Evolutionary conservation across 2,329 filamentous ascomycete species (phyloP).

Genomic region (Aspergillus ochraceoroseus): DNA sequence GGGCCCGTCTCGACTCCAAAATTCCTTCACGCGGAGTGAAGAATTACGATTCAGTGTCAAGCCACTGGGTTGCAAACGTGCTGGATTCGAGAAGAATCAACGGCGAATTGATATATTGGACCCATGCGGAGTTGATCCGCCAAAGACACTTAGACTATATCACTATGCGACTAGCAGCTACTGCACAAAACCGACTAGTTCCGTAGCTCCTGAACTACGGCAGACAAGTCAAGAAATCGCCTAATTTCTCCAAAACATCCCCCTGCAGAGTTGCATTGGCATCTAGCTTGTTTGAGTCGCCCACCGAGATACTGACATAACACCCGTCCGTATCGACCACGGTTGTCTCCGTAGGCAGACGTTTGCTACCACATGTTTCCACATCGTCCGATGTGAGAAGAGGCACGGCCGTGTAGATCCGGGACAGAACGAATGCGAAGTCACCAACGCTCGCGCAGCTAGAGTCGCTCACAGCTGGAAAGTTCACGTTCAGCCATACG

Average conservation of each 20-base stretch:
- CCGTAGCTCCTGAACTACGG: too few species aligned
- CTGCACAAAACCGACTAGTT: too few species aligned
- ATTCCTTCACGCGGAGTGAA: too few species aligned
- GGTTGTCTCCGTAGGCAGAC: slow-evolving; percentile 56
- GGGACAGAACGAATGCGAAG: slow-evolving; percentile 61
- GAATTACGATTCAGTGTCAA: too few species aligned
- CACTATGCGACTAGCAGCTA: too few species aligned
- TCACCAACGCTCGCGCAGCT: slow-evolving; percentile 50
- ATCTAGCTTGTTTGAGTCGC: slow-evolving; percentile 57
- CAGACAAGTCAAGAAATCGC: slow-evolving; percentile 47
- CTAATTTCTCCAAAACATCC: slow-evolving; percentile 50
- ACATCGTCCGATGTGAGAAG: slow-evolving; percentile 48
- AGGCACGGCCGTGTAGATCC: slow-evolving; percentile 50
- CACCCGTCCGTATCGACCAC: slow-evolving; percentile 53
- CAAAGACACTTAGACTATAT: too few species aligned
- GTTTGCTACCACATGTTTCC: slow-evolving; percentile 50
- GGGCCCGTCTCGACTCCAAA: too few species aligned
- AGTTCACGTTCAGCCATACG: slow-evolving; percentile 66
- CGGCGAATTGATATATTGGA: too few species aligned
- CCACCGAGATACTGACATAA: slow-evolving; percentile 60
- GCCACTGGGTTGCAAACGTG: too few species aligned
- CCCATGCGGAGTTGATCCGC: too few species aligned
- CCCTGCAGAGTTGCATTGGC: slow-evolving; percentile 50
- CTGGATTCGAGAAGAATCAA: too few species aligned
- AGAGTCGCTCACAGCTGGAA: slow-evolving; percentile 48